Conservation (phyloP, 1,139 yeast species). For the Debaryomyces robertsiae region DNA sequence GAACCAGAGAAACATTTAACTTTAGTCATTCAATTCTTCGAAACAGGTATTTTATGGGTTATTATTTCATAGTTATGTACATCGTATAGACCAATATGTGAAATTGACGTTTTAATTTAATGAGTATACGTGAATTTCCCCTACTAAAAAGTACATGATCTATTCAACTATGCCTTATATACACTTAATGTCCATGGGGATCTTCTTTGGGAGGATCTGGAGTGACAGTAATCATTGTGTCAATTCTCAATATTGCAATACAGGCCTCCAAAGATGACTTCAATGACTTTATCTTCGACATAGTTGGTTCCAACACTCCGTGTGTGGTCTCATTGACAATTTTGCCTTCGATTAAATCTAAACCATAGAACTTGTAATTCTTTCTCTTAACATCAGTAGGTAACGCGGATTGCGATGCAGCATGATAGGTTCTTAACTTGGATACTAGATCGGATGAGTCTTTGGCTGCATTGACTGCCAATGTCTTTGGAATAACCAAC, state of each 20-base stretch:
- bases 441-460: constrained; percentile 95
- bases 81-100: constrained; percentile 5
- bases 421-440: constrained; percentile 93
- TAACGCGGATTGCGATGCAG: constrained; percentile 88
- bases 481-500: constrained; percentile 90
- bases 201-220: constrained; percentile 94
- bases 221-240: constrained; percentile 95
- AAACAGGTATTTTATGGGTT: constrained; percentile 5
- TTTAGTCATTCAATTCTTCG: constrained; percentile 5
- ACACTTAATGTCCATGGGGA: constrained; percentile 65
- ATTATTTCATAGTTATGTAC: constrained; percentile 1
- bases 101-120: no score
- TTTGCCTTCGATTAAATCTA: constrained; percentile 89
- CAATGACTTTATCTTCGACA: constrained; percentile 87
- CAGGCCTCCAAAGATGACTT: constrained; percentile 98
- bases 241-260: constrained; percentile 94
- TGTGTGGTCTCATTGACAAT: constrained; percentile 80
- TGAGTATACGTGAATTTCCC: no score
- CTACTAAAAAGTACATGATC: background rate
- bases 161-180: constrained; percentile 8
- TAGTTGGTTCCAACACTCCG: constrained; percentile 95
- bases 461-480: constrained; percentile 97
- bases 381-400: constrained; percentile 81
- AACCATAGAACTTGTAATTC: constrained; percentile 86
- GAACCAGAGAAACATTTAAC: background rate